These are phyloP conservation scores for Schoenoplectus triqueter DNA, from an alignment of 202 grass and related monocot genomes.

Conservation along the genomic window DNA sequence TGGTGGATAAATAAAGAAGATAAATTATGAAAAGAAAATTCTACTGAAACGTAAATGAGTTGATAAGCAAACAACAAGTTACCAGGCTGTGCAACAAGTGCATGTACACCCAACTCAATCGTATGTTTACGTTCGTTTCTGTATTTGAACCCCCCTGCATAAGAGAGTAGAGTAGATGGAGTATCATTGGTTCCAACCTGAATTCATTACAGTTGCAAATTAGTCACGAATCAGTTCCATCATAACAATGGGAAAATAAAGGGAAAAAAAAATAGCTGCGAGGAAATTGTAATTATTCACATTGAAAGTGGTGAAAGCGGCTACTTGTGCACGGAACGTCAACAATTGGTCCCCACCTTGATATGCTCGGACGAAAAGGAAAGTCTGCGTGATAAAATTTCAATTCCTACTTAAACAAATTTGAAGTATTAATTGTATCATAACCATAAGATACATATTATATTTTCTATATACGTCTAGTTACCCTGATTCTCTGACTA, in stretches of 20 bases:
- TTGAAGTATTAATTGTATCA: not conserved
- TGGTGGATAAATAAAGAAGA: not conserved
- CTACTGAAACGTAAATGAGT: not conserved
- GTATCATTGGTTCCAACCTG: not conserved
- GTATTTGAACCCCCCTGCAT: not conserved
- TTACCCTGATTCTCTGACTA: too few relatives aligned
- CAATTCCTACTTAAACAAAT: not conserved
- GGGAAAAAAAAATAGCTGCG: not conserved
- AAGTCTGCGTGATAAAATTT: not conserved
- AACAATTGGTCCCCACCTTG: not conserved
- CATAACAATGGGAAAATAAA: not conserved
- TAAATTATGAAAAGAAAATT: not conserved
- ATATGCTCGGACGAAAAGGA: not conserved
- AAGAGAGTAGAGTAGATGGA: not conserved
- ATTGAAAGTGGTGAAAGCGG: not conserved
- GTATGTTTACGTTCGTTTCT: not conserved
- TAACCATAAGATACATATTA: too few relatives aligned
- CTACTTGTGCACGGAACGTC: not conserved
- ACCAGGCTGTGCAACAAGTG: not conserved
- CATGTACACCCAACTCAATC: not conserved
- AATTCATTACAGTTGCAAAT: not conserved
- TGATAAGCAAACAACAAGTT: not conserved
- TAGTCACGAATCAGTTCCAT: not conserved
- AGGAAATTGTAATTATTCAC: not conserved
- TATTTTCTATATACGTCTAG: too few relatives aligned